phyloP scores from a whole-genome alignment of 495 filamentous ascomycete genomes.

The Neurospora intermedia region DNA sequence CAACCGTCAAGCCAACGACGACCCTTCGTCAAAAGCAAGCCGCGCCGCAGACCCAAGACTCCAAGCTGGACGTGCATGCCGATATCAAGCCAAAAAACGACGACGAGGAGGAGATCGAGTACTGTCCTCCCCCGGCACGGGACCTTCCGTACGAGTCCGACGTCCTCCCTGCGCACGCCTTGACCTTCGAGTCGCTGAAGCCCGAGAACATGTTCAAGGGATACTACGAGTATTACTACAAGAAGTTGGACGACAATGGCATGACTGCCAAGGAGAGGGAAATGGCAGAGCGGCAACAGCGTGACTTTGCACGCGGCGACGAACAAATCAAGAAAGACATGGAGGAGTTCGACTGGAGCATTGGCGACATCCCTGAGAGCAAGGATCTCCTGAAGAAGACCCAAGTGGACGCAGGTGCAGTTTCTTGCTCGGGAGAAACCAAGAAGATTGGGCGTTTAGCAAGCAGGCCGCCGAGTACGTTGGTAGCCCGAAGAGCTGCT shows the following conservation, averaged over 20 bases:
- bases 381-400: conserved; percentile 18
- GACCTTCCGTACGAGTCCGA: conserved; percentile 70
- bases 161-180: conserved; percentile 50
- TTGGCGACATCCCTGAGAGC: conserved; percentile 28
- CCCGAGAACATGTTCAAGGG: conserved; percentile 58
- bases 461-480: conserved; percentile 28
- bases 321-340: conserved; percentile 48
- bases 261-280: conserved; percentile 51
- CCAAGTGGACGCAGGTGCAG: conserved; percentile 1
- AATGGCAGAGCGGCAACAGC: conserved; percentile 44
- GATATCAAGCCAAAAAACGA: conserved; percentile 21
- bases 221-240: conserved; percentile 52
- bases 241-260: conserved; percentile 57
- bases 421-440: neutral
- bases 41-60: conserved; percentile 33
- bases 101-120: conserved; percentile 52
- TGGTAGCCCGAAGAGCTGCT: conserved; percentile 29
- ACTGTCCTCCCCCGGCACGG: conserved; percentile 34
- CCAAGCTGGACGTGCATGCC: conserved; percentile 32
- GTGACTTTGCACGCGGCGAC: conserved; percentile 45
- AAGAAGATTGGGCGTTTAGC: conserved; percentile 16
- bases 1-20: conserved; percentile 27
- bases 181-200: conserved; percentile 38
- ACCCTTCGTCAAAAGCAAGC: conserved; percentile 26
- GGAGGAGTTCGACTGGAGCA: conserved; percentile 42